Evolutionary conservation across 1,284 basidiomycete species (phyloP).

Genomic region (Microbotryum violaceum): DNA sequence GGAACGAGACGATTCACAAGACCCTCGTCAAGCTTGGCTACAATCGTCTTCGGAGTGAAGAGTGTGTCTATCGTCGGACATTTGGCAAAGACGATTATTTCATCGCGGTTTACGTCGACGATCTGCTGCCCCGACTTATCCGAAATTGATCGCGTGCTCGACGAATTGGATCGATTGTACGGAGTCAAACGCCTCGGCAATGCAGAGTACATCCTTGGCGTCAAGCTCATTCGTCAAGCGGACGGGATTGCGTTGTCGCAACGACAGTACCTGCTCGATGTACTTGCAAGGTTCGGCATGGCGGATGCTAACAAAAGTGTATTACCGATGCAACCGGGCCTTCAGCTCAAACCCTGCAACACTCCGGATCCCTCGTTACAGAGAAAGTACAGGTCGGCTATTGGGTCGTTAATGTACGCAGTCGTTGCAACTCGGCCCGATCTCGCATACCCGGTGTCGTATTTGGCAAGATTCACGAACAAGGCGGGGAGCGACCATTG

Average conservation of each 20-base stretch:
- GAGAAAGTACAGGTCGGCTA: conserved; percentile 2
- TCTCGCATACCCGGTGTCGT: conserved; percentile 36
- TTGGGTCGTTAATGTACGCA: conserved; percentile 40
- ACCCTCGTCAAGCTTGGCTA: conserved; percentile 35
- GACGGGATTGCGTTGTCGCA: conserved; percentile 37
- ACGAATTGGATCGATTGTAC: conserved; percentile 34
- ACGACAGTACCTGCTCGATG: conserved; percentile 39
- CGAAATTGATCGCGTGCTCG: conserved; percentile 34
- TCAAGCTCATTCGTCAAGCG: conserved; percentile 39
- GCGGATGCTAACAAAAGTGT: conserved; percentile 14
- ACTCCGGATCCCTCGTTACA: neutral
- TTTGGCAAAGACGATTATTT: neutral
- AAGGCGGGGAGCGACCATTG: conserved; percentile 35
- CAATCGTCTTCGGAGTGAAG: conserved; percentile 25
- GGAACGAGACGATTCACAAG: conserved; percentile 37
- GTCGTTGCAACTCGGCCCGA: conserved; percentile 39
- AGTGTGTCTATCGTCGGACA: conserved; percentile 28
- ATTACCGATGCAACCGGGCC: conserved; percentile 6
- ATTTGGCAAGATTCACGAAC: conserved; percentile 37
- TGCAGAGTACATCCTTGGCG: conserved; percentile 40
- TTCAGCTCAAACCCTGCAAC: conserved; percentile 1
- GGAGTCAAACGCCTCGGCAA: conserved; percentile 40
- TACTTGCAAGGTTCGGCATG: conserved; percentile 41
- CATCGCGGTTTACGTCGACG: conserved; percentile 41
- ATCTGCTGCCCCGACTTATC: conserved; percentile 34